phyloP scores from a whole-genome alignment of 2,329 filamentous ascomycete genomes.

The Fusarium sp. region DNA sequence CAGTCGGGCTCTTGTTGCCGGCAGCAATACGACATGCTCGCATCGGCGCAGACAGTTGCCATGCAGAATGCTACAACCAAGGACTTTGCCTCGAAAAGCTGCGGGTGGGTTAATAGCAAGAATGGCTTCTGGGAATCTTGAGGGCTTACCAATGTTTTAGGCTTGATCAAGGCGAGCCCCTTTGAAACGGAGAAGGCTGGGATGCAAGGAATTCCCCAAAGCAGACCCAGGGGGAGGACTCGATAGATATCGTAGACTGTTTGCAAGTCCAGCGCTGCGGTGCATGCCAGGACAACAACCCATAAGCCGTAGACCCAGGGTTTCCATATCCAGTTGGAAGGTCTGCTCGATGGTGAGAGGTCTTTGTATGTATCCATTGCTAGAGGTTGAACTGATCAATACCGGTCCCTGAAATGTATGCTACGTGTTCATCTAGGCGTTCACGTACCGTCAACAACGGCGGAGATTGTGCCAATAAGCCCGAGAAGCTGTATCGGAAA shows the following conservation, averaged over 20 bases:
- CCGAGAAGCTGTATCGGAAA: slow-evolving; percentile 14
- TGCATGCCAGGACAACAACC: slow-evolving; percentile 2
- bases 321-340: slow-evolving; percentile 16
- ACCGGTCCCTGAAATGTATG: too few species aligned
- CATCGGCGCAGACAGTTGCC: slow-evolving; percentile 14
- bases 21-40: slow-evolving; percentile 18
- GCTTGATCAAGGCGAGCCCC: slow-evolving; percentile 10
- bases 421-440: background rate
- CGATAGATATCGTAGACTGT: slow-evolving; percentile 22
- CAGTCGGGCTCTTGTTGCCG: slow-evolving; percentile 6
- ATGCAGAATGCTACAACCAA: slow-evolving; percentile 19
- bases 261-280: background rate
- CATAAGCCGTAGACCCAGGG: slow-evolving; percentile 11
- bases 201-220: slow-evolving; percentile 22
- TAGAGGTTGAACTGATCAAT: background rate
- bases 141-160: slow-evolving; percentile 16
- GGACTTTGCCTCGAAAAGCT: slow-evolving; percentile 23
- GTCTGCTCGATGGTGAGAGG: background rate
- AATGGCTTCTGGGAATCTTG: background rate
- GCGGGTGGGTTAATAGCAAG: background rate
- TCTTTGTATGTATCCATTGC: slow-evolving; percentile 28
- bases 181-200: slow-evolving; percentile 1
- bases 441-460: slow-evolving; percentile 14
- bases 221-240: slow-evolving; percentile 19
- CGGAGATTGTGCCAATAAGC: slow-evolving; percentile 17